These are phyloP conservation scores for Leersia perrieri DNA, from an alignment of 176 grass and related monocot genomes.

Conservation along the genomic window DNA sequence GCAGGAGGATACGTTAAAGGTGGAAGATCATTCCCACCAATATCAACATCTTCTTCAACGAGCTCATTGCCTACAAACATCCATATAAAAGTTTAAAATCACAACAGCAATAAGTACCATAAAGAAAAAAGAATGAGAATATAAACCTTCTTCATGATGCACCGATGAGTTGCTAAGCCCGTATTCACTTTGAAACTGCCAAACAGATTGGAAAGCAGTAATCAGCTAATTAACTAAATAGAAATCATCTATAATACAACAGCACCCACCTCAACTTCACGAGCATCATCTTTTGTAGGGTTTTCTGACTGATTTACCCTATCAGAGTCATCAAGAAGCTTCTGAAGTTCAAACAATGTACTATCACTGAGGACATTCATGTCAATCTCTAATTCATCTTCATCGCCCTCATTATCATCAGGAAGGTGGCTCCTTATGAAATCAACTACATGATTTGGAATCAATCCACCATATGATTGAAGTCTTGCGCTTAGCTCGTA, in stretches of 20 bases:
- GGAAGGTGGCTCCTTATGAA: conserved; percentile 63
- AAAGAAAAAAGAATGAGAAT: conserved; percentile 30
- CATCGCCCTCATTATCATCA: conserved; percentile 51
- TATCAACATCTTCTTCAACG: conserved; percentile 85
- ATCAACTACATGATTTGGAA: conserved; percentile 71
- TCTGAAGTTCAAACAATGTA: conserved; percentile 68
- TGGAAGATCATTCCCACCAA: conserved; percentile 85
- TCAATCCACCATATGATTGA: conserved; percentile 54
- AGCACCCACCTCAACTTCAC: conserved; percentile 65
- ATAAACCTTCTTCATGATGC: conserved; percentile 69
- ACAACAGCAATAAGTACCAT: not conserved
- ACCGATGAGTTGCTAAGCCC: conserved; percentile 64
- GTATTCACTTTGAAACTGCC: conserved; percentile 79
- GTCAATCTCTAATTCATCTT: conserved; percentile 85
- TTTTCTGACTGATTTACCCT: conserved; percentile 31
- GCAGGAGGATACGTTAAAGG: conserved; percentile 63
- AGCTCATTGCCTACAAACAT: conserved; percentile 59
- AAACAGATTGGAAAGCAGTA: conserved; percentile 33
- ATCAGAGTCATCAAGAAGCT: conserved; percentile 79
- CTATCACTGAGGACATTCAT: conserved; percentile 72
- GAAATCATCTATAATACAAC: conserved; percentile 26
- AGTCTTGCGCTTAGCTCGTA: conserved; percentile 55
- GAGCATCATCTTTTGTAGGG: conserved; percentile 50
- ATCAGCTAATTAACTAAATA: conserved; percentile 32
- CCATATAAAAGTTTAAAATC: conserved; percentile 19